Evolutionary conservation across 2,329 filamentous ascomycete species (phyloP).

Genomic region (Diplodia mutila): DNA sequence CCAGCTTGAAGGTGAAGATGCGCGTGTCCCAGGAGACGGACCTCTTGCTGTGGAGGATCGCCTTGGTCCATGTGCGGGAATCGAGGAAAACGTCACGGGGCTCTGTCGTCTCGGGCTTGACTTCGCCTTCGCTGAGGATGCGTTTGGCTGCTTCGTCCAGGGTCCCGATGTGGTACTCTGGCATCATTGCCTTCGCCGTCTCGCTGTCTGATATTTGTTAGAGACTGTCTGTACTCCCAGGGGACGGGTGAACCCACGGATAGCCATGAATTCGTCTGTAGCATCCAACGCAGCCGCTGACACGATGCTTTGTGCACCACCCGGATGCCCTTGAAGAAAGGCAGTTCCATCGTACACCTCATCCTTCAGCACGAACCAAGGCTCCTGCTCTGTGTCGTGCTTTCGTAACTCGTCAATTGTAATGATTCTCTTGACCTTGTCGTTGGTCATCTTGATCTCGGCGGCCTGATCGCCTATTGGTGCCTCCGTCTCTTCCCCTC

Average conservation of each 20-base stretch:
- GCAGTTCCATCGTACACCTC: slow-evolving; percentile 85
- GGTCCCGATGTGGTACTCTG: slow-evolving; percentile 79
- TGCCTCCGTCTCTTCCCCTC: slow-evolving; percentile 52
- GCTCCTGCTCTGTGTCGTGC: slow-evolving; percentile 66
- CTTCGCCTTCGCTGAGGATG: slow-evolving; percentile 55
- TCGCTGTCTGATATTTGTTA: slow-evolving; percentile 70
- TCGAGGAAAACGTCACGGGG: slow-evolving; percentile 70
- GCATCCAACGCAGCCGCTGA: slow-evolving; percentile 80
- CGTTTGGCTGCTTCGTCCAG: slow-evolving; percentile 65
- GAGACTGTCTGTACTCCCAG: slow-evolving; percentile 6
- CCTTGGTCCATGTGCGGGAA: slow-evolving; percentile 72
- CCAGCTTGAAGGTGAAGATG: slow-evolving; percentile 79
- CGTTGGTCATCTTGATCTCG: slow-evolving; percentile 78
- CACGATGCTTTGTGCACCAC: slow-evolving; percentile 82
- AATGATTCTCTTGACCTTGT: slow-evolving; percentile 65
- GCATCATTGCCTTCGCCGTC: slow-evolving; percentile 90
- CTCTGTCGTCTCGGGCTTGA: slow-evolving; percentile 45
- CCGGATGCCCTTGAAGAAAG: slow-evolving; percentile 82
- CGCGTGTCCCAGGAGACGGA: slow-evolving; percentile 75
- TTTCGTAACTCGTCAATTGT: slow-evolving; percentile 71
- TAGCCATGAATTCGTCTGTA: slow-evolving; percentile 88
- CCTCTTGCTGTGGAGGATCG: slow-evolving; percentile 69
- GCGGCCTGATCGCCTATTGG: slow-evolving; percentile 56
- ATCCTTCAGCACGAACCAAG: slow-evolving; percentile 88
- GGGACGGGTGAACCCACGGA: slow-evolving; percentile 65